Evolutionary conservation across 2,329 filamentous ascomycete species (phyloP).

Genomic region (Diaporthe amygdali): DNA sequence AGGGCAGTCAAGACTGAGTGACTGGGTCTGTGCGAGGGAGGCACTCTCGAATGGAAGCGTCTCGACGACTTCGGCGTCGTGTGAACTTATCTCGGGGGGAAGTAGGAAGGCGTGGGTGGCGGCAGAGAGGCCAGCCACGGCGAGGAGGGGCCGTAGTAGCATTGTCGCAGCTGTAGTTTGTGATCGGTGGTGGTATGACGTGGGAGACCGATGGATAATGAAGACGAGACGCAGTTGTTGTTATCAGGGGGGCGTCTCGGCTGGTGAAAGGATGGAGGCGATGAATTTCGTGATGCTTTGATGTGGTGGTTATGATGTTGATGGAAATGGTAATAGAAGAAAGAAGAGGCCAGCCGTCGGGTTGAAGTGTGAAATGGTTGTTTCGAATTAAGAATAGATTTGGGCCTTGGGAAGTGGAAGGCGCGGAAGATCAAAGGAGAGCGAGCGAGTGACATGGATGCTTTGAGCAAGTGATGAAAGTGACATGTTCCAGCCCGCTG

Average conservation of each 20-base stretch:
- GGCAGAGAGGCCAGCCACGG: conserved; percentile 43
- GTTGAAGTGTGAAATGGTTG: not conserved
- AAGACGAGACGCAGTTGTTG: not conserved
- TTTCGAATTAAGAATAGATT: conserved; percentile 15
- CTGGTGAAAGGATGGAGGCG: not conserved
- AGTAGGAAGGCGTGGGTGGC: conserved; percentile 55
- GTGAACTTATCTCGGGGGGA: conserved; percentile 52
- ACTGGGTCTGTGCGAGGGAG: conserved; percentile 40
- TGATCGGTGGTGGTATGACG: not conserved
- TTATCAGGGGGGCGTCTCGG: not conserved
- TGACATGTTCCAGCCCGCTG: conserved; percentile 7
- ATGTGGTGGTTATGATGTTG: too few relatives aligned
- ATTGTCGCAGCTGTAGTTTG: conserved; percentile 27
- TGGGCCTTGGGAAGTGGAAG: not conserved
- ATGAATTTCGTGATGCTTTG: too few relatives aligned
- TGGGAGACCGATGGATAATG: not conserved
- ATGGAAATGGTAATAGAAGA: not conserved
- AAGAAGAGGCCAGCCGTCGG: not conserved
- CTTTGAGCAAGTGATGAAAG: conserved; percentile 2
- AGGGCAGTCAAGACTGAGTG: conserved; percentile 56
- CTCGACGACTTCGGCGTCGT: conserved; percentile 48
- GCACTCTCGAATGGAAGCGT: conserved; percentile 42
- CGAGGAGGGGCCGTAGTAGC: conserved; percentile 50
- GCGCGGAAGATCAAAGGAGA: not conserved
- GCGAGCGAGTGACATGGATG: not conserved